Conservation (phyloP, 345 rosid species). For the Iberis pinnata region DNA sequence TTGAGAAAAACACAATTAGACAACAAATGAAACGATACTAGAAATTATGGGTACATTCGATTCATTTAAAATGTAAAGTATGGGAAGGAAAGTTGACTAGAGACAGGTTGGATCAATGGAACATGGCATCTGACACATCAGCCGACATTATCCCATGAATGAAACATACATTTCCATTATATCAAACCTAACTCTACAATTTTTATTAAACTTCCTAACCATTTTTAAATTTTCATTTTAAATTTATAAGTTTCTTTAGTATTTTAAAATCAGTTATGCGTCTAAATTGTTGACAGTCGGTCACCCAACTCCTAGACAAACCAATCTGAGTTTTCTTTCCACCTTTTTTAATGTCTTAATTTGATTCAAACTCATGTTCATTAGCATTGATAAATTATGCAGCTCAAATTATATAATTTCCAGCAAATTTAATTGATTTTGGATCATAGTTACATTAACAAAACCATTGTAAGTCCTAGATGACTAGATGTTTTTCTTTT, state of each 20-base stretch:
- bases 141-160: constrained; percentile 34
- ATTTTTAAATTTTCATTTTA: constrained; percentile 4
- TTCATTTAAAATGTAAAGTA: constrained; percentile 5
- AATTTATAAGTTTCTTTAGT: background rate
- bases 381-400: constrained; percentile 8
- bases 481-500: too few species aligned
- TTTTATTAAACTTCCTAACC: background rate
- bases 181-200: constrained; percentile 23
- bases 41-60: background rate
- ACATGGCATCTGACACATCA: constrained; percentile 32
- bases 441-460: too few species aligned
- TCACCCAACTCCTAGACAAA: constrained; percentile 28
- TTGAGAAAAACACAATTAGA: background rate
- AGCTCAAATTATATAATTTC: background rate
- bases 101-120: constrained; percentile 27
- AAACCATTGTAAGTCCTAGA: too few species aligned
- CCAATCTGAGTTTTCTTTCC: background rate
- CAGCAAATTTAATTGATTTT: too few species aligned
- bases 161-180: constrained; percentile 29
- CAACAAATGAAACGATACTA: background rate
- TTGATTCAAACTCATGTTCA: too few species aligned
- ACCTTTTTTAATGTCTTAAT: background rate
- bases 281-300: constrained; percentile 10
- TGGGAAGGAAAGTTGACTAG: constrained; percentile 23
- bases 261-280: background rate